Base-by-base conservation (phyloP, 805 yeast species). In the Lipomyces starkeyi region DNA sequence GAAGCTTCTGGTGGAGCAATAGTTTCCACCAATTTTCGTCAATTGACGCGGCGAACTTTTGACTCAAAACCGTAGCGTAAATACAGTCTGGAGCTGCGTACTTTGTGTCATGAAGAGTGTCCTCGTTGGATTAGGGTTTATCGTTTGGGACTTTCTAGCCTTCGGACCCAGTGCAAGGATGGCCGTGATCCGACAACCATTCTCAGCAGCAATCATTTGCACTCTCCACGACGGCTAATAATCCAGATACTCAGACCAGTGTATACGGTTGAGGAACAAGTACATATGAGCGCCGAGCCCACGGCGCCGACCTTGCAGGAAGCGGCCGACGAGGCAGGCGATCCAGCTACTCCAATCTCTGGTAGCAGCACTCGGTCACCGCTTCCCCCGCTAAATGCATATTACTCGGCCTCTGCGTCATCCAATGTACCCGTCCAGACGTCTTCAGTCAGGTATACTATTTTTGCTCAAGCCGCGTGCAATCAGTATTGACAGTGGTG, bases 381-480 rank as follows among this genome's bases (percentile, higher is more conserved):
- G 49, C 22, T n/a, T 2, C 3, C 49, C 22, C 20, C 22, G 22
- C 25, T n/a, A 43, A 43, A n/a, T 43, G 34, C 60, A 25, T 57
- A 57, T 40, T 57, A 57, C 25, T 57, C 60, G 3, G 60, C 57
- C n/a, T 57, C 49, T 34, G 37, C 49, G 37, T 29, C 60, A 5
- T 13, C 55, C 25, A 25, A 20, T 29, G 57, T 29, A 27, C 60
- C 60, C 27, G 20, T 57, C 27, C 57, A 57, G 60, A 40, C 34
- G 34, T 57, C 60, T 35, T 57, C 60, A 13, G 49, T 57, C 49
- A 53, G 56, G 56, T 53, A 53, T 25, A 35, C 56, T 14, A n/a
- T 53, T 25, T 53, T 25, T 25, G 56, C 34, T 25, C 3, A 11
- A 53, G 14, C n/a, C 20, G 22, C n/a, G 20, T 13, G 27, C 17